Base-by-base conservation (phyloP, 345 rosid genomes). In the Iberis pinnata region DNA sequence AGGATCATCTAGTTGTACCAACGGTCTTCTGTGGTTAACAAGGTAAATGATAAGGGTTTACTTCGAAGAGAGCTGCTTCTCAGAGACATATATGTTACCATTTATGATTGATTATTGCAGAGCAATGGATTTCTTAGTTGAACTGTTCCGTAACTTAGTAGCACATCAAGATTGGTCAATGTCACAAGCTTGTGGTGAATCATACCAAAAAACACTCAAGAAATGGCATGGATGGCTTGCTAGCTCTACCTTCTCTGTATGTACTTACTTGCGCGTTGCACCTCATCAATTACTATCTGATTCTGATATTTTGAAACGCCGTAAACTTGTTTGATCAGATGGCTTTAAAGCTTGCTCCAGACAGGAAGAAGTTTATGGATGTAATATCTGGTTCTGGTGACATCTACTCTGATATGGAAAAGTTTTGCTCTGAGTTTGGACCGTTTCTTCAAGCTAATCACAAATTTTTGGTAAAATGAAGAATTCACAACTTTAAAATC, bases 201-300 rank as follows among this genome's bases (percentile, higher is more conserved):
- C 98, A 27, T 92, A 92, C 63, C 67, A 70, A 43, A 92, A 92
- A 68, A 92, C 95, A 15, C 83, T 92, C 58, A 84, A 92, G 70
- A 82, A 77, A 65, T 92, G 75, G 70, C 98, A 88, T 27, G 96
- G 98, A 70, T 92, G 95, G 96, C 76, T 87, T 42, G 95, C 98
- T 43, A 84, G 96, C 75, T 83, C 98, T 54, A 80, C 78, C 78
- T 87, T 83, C 78, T 63, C 82, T 10, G 98, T 65, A 58, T 27
- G 47, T 76, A 79, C 67, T 74, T n/a, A n/a, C n/a, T n/a, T n/a
- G n/a, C n/a, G n/a, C n/a, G n/a, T n/a, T 27, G 10, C 2, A 5
- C 29, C 9, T 19, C 41, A 13, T 9, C 3, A 5, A 51, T n/a
- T 44, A 37, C 18, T 8, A 45, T 53, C 56, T 33, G 24, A 61